Conservation (phyloP, 495 filamentous ascomycete genomes). For the Cetradonia linearis region DNA sequence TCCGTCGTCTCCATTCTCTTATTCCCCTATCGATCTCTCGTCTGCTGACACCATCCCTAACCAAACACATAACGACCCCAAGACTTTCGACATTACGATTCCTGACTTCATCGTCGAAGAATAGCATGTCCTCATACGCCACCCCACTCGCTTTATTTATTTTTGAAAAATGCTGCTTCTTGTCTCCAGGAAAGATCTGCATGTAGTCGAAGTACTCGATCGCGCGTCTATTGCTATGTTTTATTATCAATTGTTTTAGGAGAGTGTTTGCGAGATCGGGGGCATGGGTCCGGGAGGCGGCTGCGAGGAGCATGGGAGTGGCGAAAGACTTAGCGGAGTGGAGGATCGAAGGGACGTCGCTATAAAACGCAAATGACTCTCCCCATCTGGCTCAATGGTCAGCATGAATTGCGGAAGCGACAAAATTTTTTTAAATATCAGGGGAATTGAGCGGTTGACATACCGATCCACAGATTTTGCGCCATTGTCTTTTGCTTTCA, state of each 20-base stretch:
- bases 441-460: not conserved
- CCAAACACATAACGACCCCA: constrained; percentile 73
- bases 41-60: constrained; percentile 69
- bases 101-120: constrained; percentile 88
- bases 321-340: constrained; percentile 40
- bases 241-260: constrained; percentile 62
- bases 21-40: constrained; percentile 73
- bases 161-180: constrained; percentile 71
- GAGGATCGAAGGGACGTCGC: constrained; percentile 63
- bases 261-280: constrained; percentile 74
- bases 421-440: too few species aligned
- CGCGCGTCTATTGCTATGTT: constrained; percentile 44
- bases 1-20: constrained; percentile 68
- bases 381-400: too few species aligned
- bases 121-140: constrained; percentile 74
- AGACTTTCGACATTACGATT: constrained; percentile 79
- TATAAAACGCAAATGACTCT: constrained; percentile 74
- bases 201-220: constrained; percentile 71
- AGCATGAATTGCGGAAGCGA: too few species aligned
- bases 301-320: constrained; percentile 51
- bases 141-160: constrained; percentile 56
- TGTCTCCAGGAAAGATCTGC: constrained; percentile 83
- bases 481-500: constrained; percentile 54
- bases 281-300: constrained; percentile 73
- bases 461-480: constrained; percentile 43